Conservation (phyloP, 202 grass and related monocot genomes). For the Dendrocalamus latiflorus region DNA sequence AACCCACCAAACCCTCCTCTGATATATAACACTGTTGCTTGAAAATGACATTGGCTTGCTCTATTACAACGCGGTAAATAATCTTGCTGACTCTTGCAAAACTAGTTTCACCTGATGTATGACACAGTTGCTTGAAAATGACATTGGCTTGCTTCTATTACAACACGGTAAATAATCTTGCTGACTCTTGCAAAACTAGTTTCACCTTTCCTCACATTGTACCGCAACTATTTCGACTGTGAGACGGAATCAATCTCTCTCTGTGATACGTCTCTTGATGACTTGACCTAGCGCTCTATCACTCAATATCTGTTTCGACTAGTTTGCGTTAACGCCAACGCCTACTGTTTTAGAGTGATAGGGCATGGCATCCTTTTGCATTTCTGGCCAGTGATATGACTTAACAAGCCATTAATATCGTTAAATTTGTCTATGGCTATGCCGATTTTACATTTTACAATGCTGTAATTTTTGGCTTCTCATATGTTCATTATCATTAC, state of each 20-base stretch:
- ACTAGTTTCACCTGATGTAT: background rate
- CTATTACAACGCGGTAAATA: background rate
- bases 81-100: background rate
- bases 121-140: background rate
- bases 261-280: background rate
- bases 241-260: background rate
- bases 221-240: background rate
- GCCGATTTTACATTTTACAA: background rate
- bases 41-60: background rate
- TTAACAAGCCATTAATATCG: background rate
- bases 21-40: too few relatives aligned
- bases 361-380: background rate
- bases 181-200: background rate
- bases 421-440: background rate
- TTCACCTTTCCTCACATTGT: background rate
- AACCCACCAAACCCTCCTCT: background rate
- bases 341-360: background rate
- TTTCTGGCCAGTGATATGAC: background rate
- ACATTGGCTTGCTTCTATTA: background rate
- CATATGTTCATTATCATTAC: background rate
- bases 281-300: background rate
- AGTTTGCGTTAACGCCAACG: background rate
- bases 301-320: background rate
- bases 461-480: background rate
- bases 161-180: background rate